A percentile compares a stretch with the other conserved stretches of the same genome.
Evolutionary conservation across 129 eudicot species (phyloP).

Genomic region (Erigeron canadensis): DNA sequence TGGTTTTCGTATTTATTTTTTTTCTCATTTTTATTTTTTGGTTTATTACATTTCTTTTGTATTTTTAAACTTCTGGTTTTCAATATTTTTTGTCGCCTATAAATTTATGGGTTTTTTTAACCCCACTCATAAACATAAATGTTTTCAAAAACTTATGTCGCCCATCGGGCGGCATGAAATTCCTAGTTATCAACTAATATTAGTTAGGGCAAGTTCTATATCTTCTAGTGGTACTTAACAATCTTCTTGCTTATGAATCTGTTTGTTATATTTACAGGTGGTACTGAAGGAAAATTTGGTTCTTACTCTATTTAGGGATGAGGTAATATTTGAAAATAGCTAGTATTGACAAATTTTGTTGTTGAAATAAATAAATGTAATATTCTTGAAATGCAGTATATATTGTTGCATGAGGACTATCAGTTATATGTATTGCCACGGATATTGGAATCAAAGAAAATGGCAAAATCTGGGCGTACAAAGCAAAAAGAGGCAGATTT

Average conservation of each 20-base stretch:
- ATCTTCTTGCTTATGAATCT: constrained; percentile 19
- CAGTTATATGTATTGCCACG: constrained; percentile 91
- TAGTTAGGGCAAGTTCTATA: constrained; percentile 15
- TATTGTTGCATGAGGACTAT: constrained; percentile 94
- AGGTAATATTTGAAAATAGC: constrained; percentile 52
- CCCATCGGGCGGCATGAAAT: no score
- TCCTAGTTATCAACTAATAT: background rate
- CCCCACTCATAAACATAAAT: no score
- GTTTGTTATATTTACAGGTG: constrained; percentile 56
- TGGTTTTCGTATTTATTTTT: no score
- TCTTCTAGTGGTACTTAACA: constrained; percentile 10
- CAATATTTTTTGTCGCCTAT: no score
- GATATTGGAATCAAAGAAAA: constrained; percentile 93
- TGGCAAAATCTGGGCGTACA: constrained; percentile 98
- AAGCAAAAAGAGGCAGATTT: constrained; percentile 99
- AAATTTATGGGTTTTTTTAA: no score
- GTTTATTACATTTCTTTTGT: no score
- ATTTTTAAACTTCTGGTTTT: no score
- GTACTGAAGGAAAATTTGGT: constrained; percentile 94
- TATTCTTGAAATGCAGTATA: constrained; percentile 51
- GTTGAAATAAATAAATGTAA: constrained; percentile 15
- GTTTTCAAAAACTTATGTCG: no score
- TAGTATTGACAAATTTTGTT: constrained; percentile 16
- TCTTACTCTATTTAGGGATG: constrained; percentile 83
- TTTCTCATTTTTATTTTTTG: no score